A percentile compares a stretch with the other conserved stretches of the same genome.
Evolutionary conservation across 371 early-diverging fungal genomes (phyloP).

Genomic region (Mucor saturninus): DNA sequence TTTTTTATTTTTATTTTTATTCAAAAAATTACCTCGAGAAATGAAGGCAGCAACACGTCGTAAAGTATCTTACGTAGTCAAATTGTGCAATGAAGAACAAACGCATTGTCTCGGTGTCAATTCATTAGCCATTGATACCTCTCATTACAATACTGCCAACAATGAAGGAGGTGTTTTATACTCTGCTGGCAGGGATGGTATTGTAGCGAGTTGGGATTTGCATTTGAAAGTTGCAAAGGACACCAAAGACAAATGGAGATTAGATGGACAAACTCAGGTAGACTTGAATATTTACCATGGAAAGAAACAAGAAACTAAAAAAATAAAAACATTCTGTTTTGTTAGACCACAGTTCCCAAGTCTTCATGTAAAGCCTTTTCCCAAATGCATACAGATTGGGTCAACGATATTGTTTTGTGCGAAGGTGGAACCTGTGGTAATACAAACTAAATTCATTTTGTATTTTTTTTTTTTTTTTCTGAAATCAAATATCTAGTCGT

Average conservation of each 20-base stretch:
- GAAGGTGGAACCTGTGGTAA: slow-evolving; percentile 42
- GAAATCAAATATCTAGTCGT: slow-evolving; percentile 59
- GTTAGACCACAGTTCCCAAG: slow-evolving; percentile 32
- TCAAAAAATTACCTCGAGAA: neutral
- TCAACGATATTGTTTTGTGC: slow-evolving; percentile 88
- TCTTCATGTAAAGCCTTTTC: slow-evolving; percentile 72
- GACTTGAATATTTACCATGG: too few species aligned
- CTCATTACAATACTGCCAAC: slow-evolving; percentile 16
- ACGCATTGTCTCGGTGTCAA: slow-evolving; percentile 79
- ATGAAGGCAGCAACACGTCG: slow-evolving; percentile 55
- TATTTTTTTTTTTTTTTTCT: too few species aligned
- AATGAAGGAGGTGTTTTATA: slow-evolving; percentile 74
- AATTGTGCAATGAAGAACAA: slow-evolving; percentile 51
- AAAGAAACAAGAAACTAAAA: neutral
- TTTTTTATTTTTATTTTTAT: neutral
- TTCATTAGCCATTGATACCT: slow-evolving; percentile 71
- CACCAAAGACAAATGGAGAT: slow-evolving; percentile 12
- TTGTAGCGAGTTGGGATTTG: slow-evolving; percentile 87
- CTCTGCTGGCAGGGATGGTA: slow-evolving; percentile 90
- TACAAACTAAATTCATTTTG: neutral
- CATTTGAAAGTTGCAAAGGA: slow-evolving; percentile 46
- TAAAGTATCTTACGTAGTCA: slow-evolving; percentile 66
- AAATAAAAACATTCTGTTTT: slow-evolving; percentile 11
- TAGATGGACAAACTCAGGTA: slow-evolving; percentile 20
- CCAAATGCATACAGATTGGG: slow-evolving; percentile 95